Conservation (phyloP, 768 basidiomycete genomes). For the Hygrophoropsis aurantiaca region DNA sequence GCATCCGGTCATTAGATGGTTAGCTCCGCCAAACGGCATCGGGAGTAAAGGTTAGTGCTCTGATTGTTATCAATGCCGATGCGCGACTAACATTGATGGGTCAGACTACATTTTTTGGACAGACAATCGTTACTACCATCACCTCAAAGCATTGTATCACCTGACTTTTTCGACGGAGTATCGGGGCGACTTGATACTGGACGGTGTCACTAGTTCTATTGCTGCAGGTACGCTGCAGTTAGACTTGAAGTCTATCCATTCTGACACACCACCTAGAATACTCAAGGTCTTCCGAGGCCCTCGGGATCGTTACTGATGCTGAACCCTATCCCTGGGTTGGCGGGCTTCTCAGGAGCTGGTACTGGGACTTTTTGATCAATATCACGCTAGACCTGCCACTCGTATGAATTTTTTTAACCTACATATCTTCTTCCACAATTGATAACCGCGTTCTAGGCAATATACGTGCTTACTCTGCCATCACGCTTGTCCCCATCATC, state of each 20-base stretch:
- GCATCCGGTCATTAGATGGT: conserved; percentile 29
- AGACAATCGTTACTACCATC: conserved; percentile 33
- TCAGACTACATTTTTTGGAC: conserved; percentile 43
- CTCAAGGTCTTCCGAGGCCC: conserved; percentile 21
- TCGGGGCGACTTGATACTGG: conserved; percentile 35
- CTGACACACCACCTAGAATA: conserved; percentile 33
- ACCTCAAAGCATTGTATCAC: conserved; percentile 37
- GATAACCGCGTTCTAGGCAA: conserved; percentile 11
- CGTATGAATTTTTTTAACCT: conserved; percentile 20
- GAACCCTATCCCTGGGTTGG: conserved; percentile 22
- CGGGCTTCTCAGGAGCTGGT: conserved; percentile 26
- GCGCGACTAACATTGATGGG: background rate
- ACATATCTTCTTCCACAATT: conserved; percentile 21
- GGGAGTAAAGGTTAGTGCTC: conserved; percentile 35
- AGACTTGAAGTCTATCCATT: background rate
- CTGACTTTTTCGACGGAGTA: conserved; percentile 38
- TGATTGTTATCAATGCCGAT: background rate
- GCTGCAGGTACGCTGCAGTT: conserved; percentile 23
- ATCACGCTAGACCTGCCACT: conserved; percentile 34
- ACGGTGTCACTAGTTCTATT: conserved; percentile 33
- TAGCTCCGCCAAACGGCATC: conserved; percentile 34
- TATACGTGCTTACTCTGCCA: conserved; percentile 21
- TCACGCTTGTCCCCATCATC: conserved; percentile 26
- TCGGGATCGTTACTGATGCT: conserved; percentile 30
- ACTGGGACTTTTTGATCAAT: conserved; percentile 34